phyloP scores from a whole-genome alignment of 345 rosid species.

The Hevea brasiliensis region DNA sequence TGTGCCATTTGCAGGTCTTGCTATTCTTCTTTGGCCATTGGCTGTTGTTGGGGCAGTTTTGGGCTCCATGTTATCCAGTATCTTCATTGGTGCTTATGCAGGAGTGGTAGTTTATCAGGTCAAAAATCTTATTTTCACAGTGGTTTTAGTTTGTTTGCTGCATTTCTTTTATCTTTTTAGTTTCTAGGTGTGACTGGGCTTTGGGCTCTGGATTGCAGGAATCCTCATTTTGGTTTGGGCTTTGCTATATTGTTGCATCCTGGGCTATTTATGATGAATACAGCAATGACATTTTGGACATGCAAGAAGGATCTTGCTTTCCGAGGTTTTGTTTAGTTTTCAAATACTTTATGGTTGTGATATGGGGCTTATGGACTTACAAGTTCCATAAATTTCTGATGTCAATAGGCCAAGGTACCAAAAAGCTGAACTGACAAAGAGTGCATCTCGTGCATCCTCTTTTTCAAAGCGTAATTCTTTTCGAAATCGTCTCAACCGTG shows the following conservation, averaged over 20 bases:
- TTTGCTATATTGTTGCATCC: conserved; percentile 73
- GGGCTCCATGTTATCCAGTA: conserved; percentile 68
- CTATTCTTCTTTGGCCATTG: conserved; percentile 90
- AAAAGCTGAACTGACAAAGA: conserved; percentile 28
- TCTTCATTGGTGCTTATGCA: conserved; percentile 89
- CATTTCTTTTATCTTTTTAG: not conserved
- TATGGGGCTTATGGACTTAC: not conserved
- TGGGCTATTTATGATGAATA: conserved; percentile 88
- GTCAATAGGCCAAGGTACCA: conserved; percentile 59
- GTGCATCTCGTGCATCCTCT: conserved; percentile 40
- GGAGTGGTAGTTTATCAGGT: conserved; percentile 84
- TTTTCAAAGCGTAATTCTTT: conserved; percentile 50
- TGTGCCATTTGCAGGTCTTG: conserved; percentile 95
- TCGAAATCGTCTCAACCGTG: conserved; percentile 47
- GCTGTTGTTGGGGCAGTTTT: conserved; percentile 87
- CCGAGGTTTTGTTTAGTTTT: conserved; percentile 54
- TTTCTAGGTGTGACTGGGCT: not conserved
- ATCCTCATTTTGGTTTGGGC: conserved; percentile 86
- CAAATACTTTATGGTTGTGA: not conserved
- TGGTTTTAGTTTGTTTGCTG: not conserved
- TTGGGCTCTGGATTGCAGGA: conserved; percentile 49
- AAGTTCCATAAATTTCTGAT: conserved; percentile 7
- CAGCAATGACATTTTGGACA: conserved; percentile 82
- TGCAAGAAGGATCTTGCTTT: conserved; percentile 93
- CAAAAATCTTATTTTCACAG: not conserved